Evolutionary conservation across 2,329 filamentous ascomycete species (phyloP).

Genomic region (Aspergillus luchuensis): DNA sequence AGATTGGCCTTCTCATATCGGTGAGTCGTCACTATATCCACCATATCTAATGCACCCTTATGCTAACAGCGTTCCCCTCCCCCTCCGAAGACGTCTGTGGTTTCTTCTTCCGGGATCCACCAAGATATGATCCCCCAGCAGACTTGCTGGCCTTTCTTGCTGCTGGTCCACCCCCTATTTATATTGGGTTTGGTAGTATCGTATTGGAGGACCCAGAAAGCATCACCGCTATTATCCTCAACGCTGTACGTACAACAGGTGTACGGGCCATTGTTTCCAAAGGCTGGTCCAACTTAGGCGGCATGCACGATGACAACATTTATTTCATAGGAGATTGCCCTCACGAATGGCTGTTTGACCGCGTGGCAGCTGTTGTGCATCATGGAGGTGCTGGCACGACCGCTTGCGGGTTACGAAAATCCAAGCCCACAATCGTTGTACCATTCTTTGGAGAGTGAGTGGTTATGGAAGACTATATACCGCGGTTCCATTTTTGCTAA

Average conservation of each 20-base stretch:
- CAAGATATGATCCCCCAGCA: background rate
- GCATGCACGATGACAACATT: too few relatives aligned
- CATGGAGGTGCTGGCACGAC: too few relatives aligned
- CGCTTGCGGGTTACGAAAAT: too few relatives aligned
- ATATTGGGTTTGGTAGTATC: background rate
- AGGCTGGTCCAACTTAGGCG: background rate
- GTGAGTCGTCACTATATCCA: background rate
- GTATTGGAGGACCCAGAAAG: background rate
- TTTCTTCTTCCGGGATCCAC: background rate
- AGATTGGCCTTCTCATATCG: background rate
- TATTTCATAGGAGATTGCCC: too few relatives aligned
- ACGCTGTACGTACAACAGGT: too few relatives aligned
- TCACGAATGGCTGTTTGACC: too few relatives aligned
- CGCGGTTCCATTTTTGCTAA: too few relatives aligned
- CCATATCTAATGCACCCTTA: background rate
- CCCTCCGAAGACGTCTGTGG: background rate
- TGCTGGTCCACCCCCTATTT: background rate
- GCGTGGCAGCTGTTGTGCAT: too few relatives aligned
- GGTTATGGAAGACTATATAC: too few relatives aligned
- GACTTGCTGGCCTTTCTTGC: background rate
- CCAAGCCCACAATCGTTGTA: too few relatives aligned
- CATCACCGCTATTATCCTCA: background rate
- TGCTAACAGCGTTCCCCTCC: background rate
- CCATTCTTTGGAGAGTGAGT: background rate
- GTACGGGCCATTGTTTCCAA: too few relatives aligned